Evolutionary conservation across 352 stramenopile genomes (phyloP), one percentile per base, ranked within the genome.

Genomic region (Aphanomyces invadans): DNA sequence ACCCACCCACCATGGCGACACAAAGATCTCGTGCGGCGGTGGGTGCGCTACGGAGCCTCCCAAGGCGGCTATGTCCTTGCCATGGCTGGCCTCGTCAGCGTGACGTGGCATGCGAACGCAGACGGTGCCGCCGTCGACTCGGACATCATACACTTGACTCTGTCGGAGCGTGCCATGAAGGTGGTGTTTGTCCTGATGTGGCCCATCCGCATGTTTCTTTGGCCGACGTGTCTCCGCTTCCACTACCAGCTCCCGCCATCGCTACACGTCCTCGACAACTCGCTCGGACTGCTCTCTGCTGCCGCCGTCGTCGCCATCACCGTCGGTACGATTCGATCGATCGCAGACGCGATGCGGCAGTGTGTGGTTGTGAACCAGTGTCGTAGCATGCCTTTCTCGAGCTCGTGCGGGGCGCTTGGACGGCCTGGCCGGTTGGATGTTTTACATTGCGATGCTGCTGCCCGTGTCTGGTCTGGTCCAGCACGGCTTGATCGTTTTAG

Each of bases 391-490:
- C n/a, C 0, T 54, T 21, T 7, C 21, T 29, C 46, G 46, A 42
- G 36, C 36, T 42, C 36, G 36, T 15, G 15, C 7, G 15, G 15
- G 7, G 10, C 46, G n/a, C 26, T 25, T 21, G 11, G 49, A n/a
- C 49, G 29, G 11, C 23, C 1, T 2, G 32, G 49, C 49, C 25
- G 76, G 70, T 3, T 23, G 74, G 7, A 29, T 62, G 3, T 81
- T 79, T 64, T 83, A 79, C 38, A 45, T 73, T 10, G 32, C 71
- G 5, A 83, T 88, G 71, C 15, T 86, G 9, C 53, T 92, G 12
- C 83, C 81, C 0, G 80, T 82, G 2, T 78, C 72, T 12, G 81
- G 83, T 1, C 68, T 92, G 36, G 74, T 92, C 23, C 83, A 90
- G 65, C 83, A 92, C 48, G 81, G 83, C 5, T 80, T 90, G 38